These are phyloP conservation scores for Meyerozyma guilliermondii DNA, from an alignment of 1,139 yeast species.

Conservation along the genomic window DNA sequence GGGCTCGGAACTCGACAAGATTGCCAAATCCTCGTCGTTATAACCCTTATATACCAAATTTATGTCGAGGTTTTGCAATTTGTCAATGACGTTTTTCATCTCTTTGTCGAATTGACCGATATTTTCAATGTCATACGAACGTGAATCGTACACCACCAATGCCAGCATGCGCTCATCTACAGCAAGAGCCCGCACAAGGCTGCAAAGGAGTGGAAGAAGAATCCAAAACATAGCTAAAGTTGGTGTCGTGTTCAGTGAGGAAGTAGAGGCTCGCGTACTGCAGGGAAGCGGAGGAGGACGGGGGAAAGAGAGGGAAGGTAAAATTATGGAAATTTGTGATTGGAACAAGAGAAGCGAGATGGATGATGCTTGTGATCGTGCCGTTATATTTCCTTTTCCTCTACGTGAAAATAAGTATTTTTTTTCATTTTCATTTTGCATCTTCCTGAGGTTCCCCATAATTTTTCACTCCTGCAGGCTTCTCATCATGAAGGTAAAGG, in stretches of 20 bases:
- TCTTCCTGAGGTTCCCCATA: neutral
- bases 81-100: slow-evolving; percentile 16
- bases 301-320: neutral
- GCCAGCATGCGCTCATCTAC: slow-evolving; percentile 10
- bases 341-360: neutral
- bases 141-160: slow-evolving; percentile 31
- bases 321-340: neutral
- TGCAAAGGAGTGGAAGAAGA: neutral
- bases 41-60: slow-evolving; percentile 23
- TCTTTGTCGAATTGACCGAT: slow-evolving; percentile 13
- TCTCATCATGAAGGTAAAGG: slow-evolving; percentile 11
- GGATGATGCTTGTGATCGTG: no score
- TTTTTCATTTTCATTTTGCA: no score
- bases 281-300: neutral
- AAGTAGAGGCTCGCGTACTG: neutral
- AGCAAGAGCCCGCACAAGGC: neutral
- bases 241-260: slow-evolving; percentile 1
- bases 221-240: neutral
- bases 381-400: no score
- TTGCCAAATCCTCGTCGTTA: slow-evolving; percentile 19
- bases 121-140: slow-evolving; percentile 17
- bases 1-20: slow-evolving; percentile 20
- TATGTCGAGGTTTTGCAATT: slow-evolving; percentile 16
- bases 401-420: no score
- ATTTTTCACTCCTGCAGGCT: neutral